phyloP scores from a whole-genome alignment of 2,329 filamentous ascomycete species.

The Geosmithia flava region DNA sequence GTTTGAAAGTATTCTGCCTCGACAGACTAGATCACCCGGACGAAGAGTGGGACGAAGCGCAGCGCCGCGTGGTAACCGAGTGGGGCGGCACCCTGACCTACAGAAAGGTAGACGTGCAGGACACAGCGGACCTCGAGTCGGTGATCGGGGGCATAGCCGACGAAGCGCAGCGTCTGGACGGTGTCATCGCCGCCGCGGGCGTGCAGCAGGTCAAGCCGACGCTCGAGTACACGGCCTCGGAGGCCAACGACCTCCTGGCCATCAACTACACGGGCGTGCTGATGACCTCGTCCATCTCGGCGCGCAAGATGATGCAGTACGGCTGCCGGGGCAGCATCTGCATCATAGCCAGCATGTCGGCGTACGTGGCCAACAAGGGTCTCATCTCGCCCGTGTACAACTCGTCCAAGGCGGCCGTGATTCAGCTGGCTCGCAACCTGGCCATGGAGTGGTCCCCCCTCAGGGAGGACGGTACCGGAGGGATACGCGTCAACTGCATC shows the following conservation, averaged over 20 bases:
- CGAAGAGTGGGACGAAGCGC: constrained; percentile 47
- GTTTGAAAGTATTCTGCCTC: constrained; percentile 38
- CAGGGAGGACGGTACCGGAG: constrained; percentile 25
- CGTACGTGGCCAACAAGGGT: constrained; percentile 41
- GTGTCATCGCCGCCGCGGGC: constrained; percentile 57
- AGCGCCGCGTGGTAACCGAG: constrained; percentile 47
- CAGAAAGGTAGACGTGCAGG: constrained; percentile 53
- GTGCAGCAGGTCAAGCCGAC: constrained; percentile 57
- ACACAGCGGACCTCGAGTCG: constrained; percentile 44
- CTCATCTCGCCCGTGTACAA: constrained; percentile 56
- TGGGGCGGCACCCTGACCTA: constrained; percentile 55
- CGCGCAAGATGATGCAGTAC: constrained; percentile 45
- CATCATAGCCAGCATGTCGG: constrained; percentile 44
- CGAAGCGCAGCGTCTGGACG: constrained; percentile 49
- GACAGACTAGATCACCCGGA: constrained; percentile 37
- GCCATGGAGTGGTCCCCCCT: constrained; percentile 49
- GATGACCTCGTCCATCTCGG: constrained; percentile 59
- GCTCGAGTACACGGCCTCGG: constrained; percentile 48
- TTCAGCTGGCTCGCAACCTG: constrained; percentile 49
- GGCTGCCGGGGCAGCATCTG: constrained; percentile 41
- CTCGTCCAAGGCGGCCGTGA: constrained; percentile 51
- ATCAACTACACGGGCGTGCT: constrained; percentile 60
- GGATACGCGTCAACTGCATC: constrained; percentile 57
- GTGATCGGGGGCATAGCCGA: constrained; percentile 48
- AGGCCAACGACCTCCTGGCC: constrained; percentile 50